Conservation (phyloP, 129 eudicot genomes). For the Erigeron canadensis region DNA sequence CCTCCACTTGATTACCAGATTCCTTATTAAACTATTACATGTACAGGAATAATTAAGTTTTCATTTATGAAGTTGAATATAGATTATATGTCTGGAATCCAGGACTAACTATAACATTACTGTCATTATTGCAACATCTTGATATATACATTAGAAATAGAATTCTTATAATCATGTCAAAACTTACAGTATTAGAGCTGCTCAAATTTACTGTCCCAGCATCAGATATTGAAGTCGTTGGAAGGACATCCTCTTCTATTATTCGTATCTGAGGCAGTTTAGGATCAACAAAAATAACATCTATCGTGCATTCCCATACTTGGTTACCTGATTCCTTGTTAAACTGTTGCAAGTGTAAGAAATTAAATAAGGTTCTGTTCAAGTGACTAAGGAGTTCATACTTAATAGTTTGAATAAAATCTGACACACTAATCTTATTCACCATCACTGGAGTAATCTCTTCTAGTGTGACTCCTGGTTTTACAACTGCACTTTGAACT, state of each 20-base stretch:
- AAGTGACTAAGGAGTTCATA: neutral
- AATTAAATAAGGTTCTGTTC: no score
- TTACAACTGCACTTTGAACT: constrained; percentile 6
- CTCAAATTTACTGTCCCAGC: no score
- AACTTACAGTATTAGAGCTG: neutral
- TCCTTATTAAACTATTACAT: neutral
- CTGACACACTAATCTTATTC: neutral
- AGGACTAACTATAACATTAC: neutral
- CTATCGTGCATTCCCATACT: neutral
- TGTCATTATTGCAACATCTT: no score
- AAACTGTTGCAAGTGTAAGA: neutral
- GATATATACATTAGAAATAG: no score
- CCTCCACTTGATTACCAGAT: neutral
- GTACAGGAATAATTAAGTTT: neutral
- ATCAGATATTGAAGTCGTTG: neutral
- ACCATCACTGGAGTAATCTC: neutral
- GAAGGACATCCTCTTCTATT: neutral
- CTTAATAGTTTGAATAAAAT: neutral
- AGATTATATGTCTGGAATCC: neutral
- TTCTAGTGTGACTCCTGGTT: neutral
- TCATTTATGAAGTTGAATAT: neutral
- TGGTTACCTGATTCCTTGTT: neutral
- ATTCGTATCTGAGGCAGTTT: neutral
- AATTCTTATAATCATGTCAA: neutral
- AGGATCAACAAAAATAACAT: neutral